Evolutionary conservation across 2,329 filamentous ascomycete species (phyloP), one percentile per base, ranked within the genome.

Genomic region (Aspergillus aculeatinus): DNA sequence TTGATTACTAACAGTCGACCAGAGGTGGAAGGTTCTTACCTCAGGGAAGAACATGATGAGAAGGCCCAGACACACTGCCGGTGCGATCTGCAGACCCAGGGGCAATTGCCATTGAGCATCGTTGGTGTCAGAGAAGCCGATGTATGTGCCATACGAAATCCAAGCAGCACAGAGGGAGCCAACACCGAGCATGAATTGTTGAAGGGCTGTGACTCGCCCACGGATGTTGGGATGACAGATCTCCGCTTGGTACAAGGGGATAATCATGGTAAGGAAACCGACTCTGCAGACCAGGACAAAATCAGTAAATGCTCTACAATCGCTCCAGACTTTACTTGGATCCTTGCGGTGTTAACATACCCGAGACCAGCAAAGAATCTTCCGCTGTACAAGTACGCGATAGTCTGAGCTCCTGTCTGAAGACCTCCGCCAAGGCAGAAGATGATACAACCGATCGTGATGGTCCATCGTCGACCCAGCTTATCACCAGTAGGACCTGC

Each of bases 121-220:
- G 66, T 82, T 78, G 54, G 69, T 74, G 1, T 75, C 68, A 1
- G 74, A 65, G 60, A 86, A 83, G 16, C 81, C 79, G 47, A 81
- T 77, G 63, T 84, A 84, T 4, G 80, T 81, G 49, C 87, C 90
- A 62, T 87, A 94, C 0, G 86, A 87, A 51, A 90, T 85, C 89
- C 90, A 92, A 0, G 86, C 82, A 0, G 91, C 90, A 16, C 87
- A 77, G 1, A 95, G 82, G 16, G 89, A 80, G 59, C 91, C 91
- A 29, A 94, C 84, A 1, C 90, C 90, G 55, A 94, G 74, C 89
- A 93, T 93, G 70, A 93, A 92, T 68, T 93, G 90, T 73, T 93
- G 90, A 3, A 94, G 79, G 31, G 86, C 84, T 0, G 89, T 92
- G 33, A 95, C 83, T 63, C 87, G 81, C 12, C 90, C 91, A 72